Evolutionary conservation across 169 alveolate species (phyloP).

Genomic region (Plasmodium vinckei): DNA sequence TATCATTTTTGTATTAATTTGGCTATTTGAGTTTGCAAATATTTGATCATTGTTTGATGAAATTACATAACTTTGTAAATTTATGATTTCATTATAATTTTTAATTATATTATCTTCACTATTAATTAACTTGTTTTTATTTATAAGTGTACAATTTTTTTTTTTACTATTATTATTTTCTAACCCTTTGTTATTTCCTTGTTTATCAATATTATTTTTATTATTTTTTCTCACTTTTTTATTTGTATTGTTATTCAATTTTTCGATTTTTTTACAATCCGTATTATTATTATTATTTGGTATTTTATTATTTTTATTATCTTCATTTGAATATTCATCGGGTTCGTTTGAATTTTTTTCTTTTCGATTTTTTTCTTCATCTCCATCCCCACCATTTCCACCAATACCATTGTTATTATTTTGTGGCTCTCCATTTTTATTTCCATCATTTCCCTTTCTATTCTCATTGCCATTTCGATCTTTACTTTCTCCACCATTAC

Average conservation of each 20-base stretch:
- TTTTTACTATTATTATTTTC: not conserved
- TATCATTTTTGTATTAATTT: constrained; percentile 23
- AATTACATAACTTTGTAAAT: not conserved
- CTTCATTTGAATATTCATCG: not conserved
- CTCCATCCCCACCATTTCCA: not conserved
- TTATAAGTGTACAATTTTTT: not conserved
- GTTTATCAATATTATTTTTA: not conserved
- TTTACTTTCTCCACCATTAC: not conserved
- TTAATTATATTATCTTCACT: not conserved
- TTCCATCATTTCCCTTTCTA: not conserved
- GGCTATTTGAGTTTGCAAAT: constrained; percentile 3
- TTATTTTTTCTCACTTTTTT: not conserved
- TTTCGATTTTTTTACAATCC: not conserved
- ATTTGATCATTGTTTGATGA: constrained; percentile 1
- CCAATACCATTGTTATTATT: not conserved
- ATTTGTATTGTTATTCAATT: not conserved
- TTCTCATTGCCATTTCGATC: not conserved
- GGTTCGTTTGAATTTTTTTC: not conserved
- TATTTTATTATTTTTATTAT: not conserved
- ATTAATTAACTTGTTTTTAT: not conserved
- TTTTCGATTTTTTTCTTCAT: not conserved
- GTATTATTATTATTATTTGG: not conserved
- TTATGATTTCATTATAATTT: not conserved
- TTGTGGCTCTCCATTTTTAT: not conserved
- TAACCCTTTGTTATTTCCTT: not conserved